phyloP scores from a whole-genome alignment of 1,284 basidiomycete species.

The Pseudozyma hubeiensis region DNA sequence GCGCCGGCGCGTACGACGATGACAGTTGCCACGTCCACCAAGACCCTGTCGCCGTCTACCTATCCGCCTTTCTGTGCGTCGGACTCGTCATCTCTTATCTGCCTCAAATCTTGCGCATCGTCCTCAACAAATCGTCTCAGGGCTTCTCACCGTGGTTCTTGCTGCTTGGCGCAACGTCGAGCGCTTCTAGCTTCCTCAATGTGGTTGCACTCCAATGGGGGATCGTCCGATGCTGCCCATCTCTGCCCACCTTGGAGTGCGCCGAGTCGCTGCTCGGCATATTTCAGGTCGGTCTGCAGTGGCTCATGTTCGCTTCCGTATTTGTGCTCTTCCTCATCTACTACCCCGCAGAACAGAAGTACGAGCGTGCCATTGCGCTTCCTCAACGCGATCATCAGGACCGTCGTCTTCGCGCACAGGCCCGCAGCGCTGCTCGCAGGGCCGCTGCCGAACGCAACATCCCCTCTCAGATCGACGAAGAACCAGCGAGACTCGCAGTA shows the following conservation, averaged over 20 bases:
- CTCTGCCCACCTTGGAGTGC: conserved; percentile 72
- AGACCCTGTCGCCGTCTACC: conserved; percentile 79
- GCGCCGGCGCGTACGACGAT: conserved; percentile 24
- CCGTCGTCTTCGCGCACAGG: conserved; percentile 25
- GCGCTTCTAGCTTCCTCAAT: conserved; percentile 69
- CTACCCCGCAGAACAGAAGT: conserved; percentile 86
- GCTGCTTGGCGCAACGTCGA: conserved; percentile 84
- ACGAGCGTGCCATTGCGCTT: conserved; percentile 68
- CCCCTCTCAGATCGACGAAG: conserved; percentile 8
- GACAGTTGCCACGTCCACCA: conserved; percentile 70
- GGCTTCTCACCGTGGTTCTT: conserved; percentile 93
- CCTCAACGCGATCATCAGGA: conserved; percentile 29
- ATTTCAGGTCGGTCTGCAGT: conserved; percentile 84
- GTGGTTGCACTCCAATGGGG: conserved; percentile 86
- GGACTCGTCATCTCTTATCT: conserved; percentile 88
- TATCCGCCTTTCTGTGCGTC: conserved; percentile 79
- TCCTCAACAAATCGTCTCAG: conserved; percentile 78
- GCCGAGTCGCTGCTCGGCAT: conserved; percentile 85
- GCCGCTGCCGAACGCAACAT: conserved; percentile 25
- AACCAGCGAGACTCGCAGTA: conserved; percentile 13
- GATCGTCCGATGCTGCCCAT: conserved; percentile 81
- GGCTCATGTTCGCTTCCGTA: conserved; percentile 85
- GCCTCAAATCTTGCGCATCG: conserved; percentile 80
- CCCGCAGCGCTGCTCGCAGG: conserved; percentile 32
- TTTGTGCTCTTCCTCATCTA: conserved; percentile 90